Evolutionary conservation across 2,329 filamentous ascomycete species (phyloP).

Genomic region (Talaromyces sp.): DNA sequence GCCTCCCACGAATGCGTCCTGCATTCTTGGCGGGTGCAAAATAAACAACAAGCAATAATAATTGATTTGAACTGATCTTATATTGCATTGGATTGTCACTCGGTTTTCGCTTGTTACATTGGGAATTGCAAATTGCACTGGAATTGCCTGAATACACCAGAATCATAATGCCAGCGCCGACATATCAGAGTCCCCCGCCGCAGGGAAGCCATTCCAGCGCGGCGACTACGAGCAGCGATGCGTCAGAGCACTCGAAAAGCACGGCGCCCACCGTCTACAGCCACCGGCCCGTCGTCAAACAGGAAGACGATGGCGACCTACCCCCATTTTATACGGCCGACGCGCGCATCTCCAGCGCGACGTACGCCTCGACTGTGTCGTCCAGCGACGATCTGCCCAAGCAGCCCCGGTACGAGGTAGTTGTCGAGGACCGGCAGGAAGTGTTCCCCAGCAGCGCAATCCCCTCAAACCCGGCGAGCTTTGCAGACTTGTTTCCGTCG

Average conservation of each 20-base stretch:
- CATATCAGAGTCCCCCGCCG: conserved; percentile 20
- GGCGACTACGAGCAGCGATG: conserved; percentile 33
- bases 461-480: conserved; percentile 74
- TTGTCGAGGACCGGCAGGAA: conserved; percentile 46
- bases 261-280: conserved; percentile 37
- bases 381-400: conserved; percentile 55
- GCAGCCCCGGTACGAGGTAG: conserved; percentile 45
- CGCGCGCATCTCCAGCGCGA: conserved; percentile 62
- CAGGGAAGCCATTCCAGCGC: conserved; percentile 31
- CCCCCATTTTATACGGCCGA: conserved; percentile 17
- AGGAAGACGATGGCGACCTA: conserved; percentile 10
- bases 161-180: conserved; percentile 17
- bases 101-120: background rate
- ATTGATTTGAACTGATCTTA: background rate
- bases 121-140: background rate
- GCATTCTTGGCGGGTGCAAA: background rate
- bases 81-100: no score
- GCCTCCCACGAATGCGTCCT: background rate
- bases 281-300: conserved; percentile 23
- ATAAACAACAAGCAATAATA: background rate
- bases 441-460: conserved; percentile 61
- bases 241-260: conserved; percentile 34
- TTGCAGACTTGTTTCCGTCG: conserved; percentile 81
- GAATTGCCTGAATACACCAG: no score
- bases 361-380: conserved; percentile 69